phyloP scores from a whole-genome alignment of 1,284 basidiomycete genomes.

The Neolentinus lepideus region DNA sequence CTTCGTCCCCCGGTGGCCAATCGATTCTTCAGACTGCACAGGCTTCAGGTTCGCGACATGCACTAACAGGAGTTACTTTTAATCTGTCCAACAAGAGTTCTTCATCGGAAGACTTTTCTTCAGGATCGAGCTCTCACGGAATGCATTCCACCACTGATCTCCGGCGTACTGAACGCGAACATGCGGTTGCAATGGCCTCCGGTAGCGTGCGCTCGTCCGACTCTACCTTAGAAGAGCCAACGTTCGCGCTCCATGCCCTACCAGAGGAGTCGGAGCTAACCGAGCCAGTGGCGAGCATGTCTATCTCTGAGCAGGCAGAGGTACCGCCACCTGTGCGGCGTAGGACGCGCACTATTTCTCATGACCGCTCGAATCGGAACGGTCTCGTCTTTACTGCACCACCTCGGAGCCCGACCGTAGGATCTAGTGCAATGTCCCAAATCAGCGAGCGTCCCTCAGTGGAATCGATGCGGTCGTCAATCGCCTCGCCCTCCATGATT shows the following conservation, averaged over 20 bases:
- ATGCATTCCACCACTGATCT: constrained; percentile 44
- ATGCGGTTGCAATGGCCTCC: background rate
- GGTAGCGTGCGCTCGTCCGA: background rate
- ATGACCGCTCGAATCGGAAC: constrained; percentile 10
- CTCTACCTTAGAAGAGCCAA: constrained; percentile 13
- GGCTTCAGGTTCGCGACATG: background rate
- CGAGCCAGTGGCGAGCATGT: constrained; percentile 3
- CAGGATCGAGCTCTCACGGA: background rate
- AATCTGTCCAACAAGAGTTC: constrained; percentile 1
- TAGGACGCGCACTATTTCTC: constrained; percentile 12
- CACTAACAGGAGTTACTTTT: background rate
- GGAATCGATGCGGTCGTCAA: background rate
- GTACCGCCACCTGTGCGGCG: constrained; percentile 9
- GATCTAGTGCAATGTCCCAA: background rate
- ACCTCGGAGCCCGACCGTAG: constrained; percentile 2
- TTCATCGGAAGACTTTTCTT: background rate
- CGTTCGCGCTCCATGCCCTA: constrained; percentile 29
- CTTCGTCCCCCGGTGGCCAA: background rate
- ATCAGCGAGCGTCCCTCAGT: background rate
- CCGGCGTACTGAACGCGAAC: constrained; percentile 16
- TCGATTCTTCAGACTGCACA: background rate
- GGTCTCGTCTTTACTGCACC: constrained; percentile 11
- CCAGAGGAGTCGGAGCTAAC: constrained; percentile 11
- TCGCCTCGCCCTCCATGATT: background rate
- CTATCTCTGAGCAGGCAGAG: background rate